These are phyloP conservation scores for Boletus edulis DNA, from an alignment of 768 basidiomycete species.

Conservation along the genomic window DNA sequence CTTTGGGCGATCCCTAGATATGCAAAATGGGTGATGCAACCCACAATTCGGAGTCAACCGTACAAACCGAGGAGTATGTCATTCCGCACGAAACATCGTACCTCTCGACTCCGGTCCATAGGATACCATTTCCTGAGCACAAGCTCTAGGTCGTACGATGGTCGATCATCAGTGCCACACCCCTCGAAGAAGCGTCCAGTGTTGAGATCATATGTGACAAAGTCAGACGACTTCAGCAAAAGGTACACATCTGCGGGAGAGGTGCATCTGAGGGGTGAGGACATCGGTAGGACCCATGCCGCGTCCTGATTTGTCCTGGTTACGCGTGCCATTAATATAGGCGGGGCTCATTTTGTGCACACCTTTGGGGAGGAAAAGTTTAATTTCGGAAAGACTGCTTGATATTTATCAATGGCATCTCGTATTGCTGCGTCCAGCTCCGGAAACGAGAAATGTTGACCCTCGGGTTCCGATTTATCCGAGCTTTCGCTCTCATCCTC, in stretches of 20 bases:
- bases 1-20: slow-evolving; percentile 77
- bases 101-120: slow-evolving; percentile 78
- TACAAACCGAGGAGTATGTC: slow-evolving; percentile 65
- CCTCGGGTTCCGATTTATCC: slow-evolving; percentile 34
- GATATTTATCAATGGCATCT: slow-evolving; percentile 61
- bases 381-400: slow-evolving; percentile 91
- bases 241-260: slow-evolving; percentile 89
- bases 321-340: not conserved
- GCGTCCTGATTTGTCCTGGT: slow-evolving; percentile 63
- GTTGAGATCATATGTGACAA: slow-evolving; percentile 76
- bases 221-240: slow-evolving; percentile 90
- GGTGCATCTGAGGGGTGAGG: slow-evolving; percentile 82
- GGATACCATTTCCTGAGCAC: slow-evolving; percentile 90
- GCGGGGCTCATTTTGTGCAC: slow-evolving; percentile 14
- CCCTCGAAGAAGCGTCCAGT: slow-evolving; percentile 62
- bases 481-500: slow-evolving; percentile 42
- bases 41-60: not conserved
- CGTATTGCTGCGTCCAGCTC: slow-evolving; percentile 76
- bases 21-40: not conserved
- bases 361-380: slow-evolving; percentile 96
- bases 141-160: slow-evolving; percentile 69
- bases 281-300: slow-evolving; percentile 83
- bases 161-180: slow-evolving; percentile 35
- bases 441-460: slow-evolving; percentile 65
- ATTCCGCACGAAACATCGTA: slow-evolving; percentile 86